Percentiles rank a stretch among this genome's conserved stretches.
Conservation (phyloP, 2,329 filamentous ascomycete species). For the Grosmannia serpens region DNA sequence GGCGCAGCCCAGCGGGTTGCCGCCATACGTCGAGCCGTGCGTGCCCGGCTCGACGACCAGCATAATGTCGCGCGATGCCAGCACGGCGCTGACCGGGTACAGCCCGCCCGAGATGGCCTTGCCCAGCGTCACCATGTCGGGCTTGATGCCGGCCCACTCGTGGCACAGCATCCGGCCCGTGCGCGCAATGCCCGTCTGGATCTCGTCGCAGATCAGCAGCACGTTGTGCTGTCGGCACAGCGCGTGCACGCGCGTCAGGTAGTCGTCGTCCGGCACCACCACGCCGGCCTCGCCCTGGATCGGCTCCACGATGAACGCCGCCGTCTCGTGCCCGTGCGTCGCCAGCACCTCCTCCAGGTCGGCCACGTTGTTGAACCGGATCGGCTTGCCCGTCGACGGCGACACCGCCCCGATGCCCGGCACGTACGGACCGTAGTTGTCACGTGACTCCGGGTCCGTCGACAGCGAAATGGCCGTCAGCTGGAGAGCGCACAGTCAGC, state of each 20-base stretch:
- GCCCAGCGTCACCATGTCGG: conserved; percentile 85
- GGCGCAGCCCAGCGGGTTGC: conserved; percentile 89
- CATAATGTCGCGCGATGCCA: conserved; percentile 85
- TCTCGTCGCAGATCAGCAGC: conserved; percentile 93
- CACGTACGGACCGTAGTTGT: conserved; percentile 94
- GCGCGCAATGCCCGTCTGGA: conserved; percentile 92
- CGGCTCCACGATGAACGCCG: conserved; percentile 87
- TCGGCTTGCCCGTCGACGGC: conserved; percentile 64
- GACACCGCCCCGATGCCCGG: conserved; percentile 71
- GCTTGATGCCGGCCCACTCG: conserved; percentile 91
- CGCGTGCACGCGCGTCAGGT: conserved; percentile 66
- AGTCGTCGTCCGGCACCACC: conserved; percentile 83
- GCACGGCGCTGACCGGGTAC: conserved; percentile 94
- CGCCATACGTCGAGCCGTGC: conserved; percentile 96
- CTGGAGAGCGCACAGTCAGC: too few species aligned
- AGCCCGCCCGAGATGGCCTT: conserved; percentile 98
- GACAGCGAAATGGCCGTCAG: conserved; percentile 95
- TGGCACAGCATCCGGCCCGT: conserved; percentile 90
- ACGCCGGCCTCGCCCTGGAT: conserved; percentile 98
- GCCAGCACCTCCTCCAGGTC: conserved; percentile 73
- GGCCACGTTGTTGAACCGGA: conserved; percentile 75
- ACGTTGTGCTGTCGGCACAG: conserved; percentile 95
- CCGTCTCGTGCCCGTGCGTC: conserved; percentile 70
- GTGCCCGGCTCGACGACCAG: conserved; percentile 91
- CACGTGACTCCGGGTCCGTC: conserved; percentile 85